Percentiles rank a stretch among this genome's conserved stretches.
These are phyloP conservation scores for Diaporthe caulivora DNA, from an alignment of 2,329 filamentous ascomycete species.

Conservation along the genomic window DNA sequence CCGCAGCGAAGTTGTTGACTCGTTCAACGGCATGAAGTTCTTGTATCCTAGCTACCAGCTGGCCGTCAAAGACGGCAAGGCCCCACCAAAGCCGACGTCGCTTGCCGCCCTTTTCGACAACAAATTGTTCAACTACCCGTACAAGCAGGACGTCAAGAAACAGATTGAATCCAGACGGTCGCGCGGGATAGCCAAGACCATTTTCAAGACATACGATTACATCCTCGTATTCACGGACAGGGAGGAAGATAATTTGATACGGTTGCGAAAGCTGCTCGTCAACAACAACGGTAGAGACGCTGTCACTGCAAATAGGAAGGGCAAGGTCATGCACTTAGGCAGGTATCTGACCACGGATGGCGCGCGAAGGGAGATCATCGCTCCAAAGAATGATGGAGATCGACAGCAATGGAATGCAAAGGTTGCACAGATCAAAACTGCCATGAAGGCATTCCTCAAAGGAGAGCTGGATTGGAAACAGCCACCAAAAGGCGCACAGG, in stretches of 20 bases:
- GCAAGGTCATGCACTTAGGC: slow-evolving; percentile 45
- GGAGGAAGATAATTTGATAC: slow-evolving; percentile 46
- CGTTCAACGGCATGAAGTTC: slow-evolving; percentile 42
- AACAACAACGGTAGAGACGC: slow-evolving; percentile 31
- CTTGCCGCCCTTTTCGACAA: slow-evolving; percentile 46
- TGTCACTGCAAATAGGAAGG: slow-evolving; percentile 40
- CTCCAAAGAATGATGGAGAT: slow-evolving; percentile 24
- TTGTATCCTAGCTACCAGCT: slow-evolving; percentile 39
- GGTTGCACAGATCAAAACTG: slow-evolving; percentile 43
- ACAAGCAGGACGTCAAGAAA: slow-evolving; percentile 40
- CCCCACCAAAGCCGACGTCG: slow-evolving; percentile 32
- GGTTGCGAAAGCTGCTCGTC: slow-evolving; percentile 42
- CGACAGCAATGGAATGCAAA: slow-evolving; percentile 43
- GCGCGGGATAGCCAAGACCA: slow-evolving; percentile 41
- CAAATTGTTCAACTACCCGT: slow-evolving; percentile 42
- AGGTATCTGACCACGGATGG: slow-evolving; percentile 37
- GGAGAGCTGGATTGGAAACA: slow-evolving; percentile 43
- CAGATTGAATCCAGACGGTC: slow-evolving; percentile 37
- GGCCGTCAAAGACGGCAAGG: slow-evolving; percentile 36
- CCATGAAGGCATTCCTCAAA: slow-evolving; percentile 43
- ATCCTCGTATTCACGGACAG: slow-evolving; percentile 45
- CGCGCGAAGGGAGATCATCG: slow-evolving; percentile 33
- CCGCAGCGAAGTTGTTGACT: slow-evolving; percentile 38
- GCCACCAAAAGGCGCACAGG: slow-evolving; percentile 24
- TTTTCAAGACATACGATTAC: slow-evolving; percentile 45